Conservation (phyloP, 2,329 filamentous ascomycete species). For the Septoria linicola region DNA sequence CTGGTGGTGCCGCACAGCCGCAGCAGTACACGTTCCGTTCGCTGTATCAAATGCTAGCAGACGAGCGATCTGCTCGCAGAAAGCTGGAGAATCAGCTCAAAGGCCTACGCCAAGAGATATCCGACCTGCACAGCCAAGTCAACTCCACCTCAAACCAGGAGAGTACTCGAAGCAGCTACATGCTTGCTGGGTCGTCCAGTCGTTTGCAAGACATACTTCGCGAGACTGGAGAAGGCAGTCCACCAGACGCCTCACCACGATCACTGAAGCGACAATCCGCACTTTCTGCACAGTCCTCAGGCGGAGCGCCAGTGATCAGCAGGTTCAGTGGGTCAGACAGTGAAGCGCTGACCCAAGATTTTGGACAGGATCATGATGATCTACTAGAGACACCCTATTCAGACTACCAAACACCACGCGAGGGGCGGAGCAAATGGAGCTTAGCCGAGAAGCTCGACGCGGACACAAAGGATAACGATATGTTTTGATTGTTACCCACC, state of each 20-base stretch:
- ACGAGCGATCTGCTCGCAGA: slow-evolving; percentile 40
- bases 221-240: slow-evolving; percentile 28
- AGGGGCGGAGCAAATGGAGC: slow-evolving; percentile 30
- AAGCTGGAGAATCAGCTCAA: slow-evolving; percentile 37
- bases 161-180: slow-evolving; percentile 32
- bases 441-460: slow-evolving; percentile 16
- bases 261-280: slow-evolving; percentile 16
- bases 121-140: slow-evolving; percentile 36
- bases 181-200: slow-evolving; percentile 28
- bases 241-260: slow-evolving; percentile 15
- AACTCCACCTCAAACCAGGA: slow-evolving; percentile 22
- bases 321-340: slow-evolving; percentile 32
- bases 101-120: slow-evolving; percentile 32
- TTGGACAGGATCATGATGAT: slow-evolving; percentile 17
- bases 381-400: slow-evolving; percentile 31
- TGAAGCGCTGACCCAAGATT: slow-evolving; percentile 21
- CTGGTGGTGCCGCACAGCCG: slow-evolving; percentile 3
- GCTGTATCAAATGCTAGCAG: slow-evolving; percentile 41
- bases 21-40: slow-evolving; percentile 36
- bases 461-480: slow-evolving; percentile 20
- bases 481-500: slow-evolving; percentile 26
- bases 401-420: slow-evolving; percentile 32
- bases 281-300: slow-evolving; percentile 15
- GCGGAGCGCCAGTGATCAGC: slow-evolving; percentile 17
- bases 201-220: slow-evolving; percentile 31